Percentiles rank a stretch among this genome's conserved stretches.
Evolutionary conservation across 2,329 filamentous ascomycete genomes (phyloP).

Genomic region (Cladophialophora bantiana): DNA sequence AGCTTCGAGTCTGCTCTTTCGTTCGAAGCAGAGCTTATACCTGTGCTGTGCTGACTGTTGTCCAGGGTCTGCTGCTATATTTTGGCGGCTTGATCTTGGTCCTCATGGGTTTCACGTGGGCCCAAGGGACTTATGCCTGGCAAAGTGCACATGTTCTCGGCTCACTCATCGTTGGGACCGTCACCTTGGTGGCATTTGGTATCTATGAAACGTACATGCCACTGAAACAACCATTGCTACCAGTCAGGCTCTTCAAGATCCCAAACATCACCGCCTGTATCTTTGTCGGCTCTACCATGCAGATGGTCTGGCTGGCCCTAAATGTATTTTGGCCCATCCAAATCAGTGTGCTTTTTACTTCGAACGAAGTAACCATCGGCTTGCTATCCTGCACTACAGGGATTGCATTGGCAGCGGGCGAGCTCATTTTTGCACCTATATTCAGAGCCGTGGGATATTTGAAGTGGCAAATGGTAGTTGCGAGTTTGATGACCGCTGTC

Average conservation of each 20-base stretch:
- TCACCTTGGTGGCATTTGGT: constrained; percentile 47
- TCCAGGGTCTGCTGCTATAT: constrained; percentile 53
- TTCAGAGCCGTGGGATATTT: constrained; percentile 35
- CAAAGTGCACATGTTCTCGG: constrained; percentile 47
- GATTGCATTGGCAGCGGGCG: constrained; percentile 21
- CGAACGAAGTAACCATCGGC: constrained; percentile 49
- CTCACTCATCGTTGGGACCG: constrained; percentile 50
- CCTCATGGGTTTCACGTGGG: constrained; percentile 54
- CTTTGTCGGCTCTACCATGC: constrained; percentile 50
- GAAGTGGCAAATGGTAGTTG: constrained; percentile 37
- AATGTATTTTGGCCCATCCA: constrained; percentile 57
- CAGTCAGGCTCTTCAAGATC: constrained; percentile 53
- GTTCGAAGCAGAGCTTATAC: too few relatives aligned
- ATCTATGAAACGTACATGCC: constrained; percentile 50
- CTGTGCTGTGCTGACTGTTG: neutral
- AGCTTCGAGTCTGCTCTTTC: too few relatives aligned
- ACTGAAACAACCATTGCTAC: constrained; percentile 51
- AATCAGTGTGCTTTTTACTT: constrained; percentile 51
- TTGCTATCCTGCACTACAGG: constrained; percentile 48
- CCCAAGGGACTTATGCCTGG: constrained; percentile 53
- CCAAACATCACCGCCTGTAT: constrained; percentile 51
- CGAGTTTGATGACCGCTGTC: constrained; percentile 33
- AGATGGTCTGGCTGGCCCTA: constrained; percentile 56
- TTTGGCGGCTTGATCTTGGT: constrained; percentile 52
- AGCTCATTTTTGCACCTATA: constrained; percentile 43